Evolutionary conservation across 176 grass and related monocot genomes (phyloP).

Genomic region (Rhynchospora tenuis): DNA sequence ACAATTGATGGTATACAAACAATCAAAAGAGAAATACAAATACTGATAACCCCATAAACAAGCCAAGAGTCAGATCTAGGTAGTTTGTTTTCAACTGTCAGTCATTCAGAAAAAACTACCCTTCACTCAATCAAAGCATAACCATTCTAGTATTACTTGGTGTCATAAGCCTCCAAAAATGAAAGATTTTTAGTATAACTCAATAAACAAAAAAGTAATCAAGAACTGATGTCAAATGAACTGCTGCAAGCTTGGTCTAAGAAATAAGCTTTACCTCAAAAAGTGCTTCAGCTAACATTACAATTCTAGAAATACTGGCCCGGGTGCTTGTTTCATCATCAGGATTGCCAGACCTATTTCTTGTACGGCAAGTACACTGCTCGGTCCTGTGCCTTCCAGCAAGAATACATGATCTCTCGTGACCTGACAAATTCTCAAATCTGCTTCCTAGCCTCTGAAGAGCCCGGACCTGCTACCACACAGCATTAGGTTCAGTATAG

Average conservation of each 20-base stretch:
- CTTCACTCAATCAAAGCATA: neutral
- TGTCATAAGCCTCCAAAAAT: neutral
- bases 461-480: constrained; percentile 65
- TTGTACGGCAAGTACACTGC: constrained; percentile 68
- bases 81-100: neutral
- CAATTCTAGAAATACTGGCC: constrained; percentile 94
- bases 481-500: neutral
- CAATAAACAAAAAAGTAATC: constrained; percentile 4
- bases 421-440: constrained; percentile 83
- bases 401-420: constrained; percentile 89
- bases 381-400: constrained; percentile 83
- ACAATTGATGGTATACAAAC: neutral
- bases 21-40: neutral
- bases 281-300: constrained; percentile 92
- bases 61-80: neutral
- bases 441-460: constrained; percentile 95
- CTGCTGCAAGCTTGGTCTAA: neutral
- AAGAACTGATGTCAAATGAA: constrained; percentile 8
- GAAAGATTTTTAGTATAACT: neutral
- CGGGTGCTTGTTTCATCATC: constrained; percentile 71
- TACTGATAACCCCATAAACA: neutral
- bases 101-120: neutral
- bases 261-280: constrained; percentile 61
- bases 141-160: neutral
- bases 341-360: constrained; percentile 50